Conservation (phyloP, 257 asterid species). For the Ehretia macrophylla region DNA sequence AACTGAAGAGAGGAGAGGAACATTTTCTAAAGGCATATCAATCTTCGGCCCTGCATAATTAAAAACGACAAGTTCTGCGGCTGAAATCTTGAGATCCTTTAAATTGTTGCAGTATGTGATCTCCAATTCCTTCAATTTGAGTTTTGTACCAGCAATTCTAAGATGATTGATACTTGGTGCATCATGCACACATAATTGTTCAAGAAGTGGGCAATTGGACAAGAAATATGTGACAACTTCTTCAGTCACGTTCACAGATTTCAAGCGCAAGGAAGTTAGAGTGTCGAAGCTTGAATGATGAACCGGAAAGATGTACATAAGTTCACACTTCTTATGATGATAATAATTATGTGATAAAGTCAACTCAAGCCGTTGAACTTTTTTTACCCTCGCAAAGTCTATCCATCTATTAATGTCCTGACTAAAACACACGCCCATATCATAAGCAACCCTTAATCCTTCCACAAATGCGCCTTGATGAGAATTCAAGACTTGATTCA, state of each 20-base stretch:
- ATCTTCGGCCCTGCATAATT: background rate
- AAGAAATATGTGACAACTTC: background rate
- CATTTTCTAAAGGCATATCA: too few relatives aligned
- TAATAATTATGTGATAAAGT: background rate
- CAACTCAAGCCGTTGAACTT: background rate
- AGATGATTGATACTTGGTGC: background rate
- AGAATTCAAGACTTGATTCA: slow-evolving; percentile 5
- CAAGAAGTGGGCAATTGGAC: background rate
- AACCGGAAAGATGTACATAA: background rate
- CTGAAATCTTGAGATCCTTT: slow-evolving; percentile 1
- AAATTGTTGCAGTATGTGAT: background rate
- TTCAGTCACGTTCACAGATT: background rate
- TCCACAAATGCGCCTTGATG: background rate
- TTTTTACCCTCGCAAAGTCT: background rate
- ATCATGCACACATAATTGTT: background rate
- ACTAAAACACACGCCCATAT: too few relatives aligned
- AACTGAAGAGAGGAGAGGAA: too few relatives aligned
- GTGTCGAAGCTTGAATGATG: background rate
- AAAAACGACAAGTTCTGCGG: background rate
- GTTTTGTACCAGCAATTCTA: background rate
- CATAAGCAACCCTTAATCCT: background rate
- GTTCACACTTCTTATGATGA: background rate
- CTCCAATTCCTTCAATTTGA: slow-evolving; percentile 2
- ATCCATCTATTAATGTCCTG: background rate
- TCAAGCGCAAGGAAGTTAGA: background rate